phyloP scores from a whole-genome alignment of 192 early-diverging fungal genomes.

The Linderina pennispora region DNA sequence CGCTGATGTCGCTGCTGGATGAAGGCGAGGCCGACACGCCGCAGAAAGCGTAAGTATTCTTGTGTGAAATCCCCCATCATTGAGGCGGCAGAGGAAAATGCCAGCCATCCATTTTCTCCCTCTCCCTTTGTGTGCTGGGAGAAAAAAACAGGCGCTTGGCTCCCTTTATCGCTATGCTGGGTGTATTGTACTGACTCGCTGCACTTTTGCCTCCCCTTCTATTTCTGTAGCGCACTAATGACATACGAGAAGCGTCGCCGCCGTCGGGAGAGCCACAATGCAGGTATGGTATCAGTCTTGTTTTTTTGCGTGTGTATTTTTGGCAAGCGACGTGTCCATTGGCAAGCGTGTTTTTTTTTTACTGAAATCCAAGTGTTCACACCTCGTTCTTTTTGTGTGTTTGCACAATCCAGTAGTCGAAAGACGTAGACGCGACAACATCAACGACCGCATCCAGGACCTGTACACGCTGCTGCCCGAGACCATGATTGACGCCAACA shows the following conservation, averaged over 20 bases:
- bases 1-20: conserved; percentile 45
- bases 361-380: too few relatives aligned
- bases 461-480: conserved; percentile 81
- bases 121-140: neutral
- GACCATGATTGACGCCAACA: conserved; percentile 60
- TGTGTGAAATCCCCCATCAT: neutral
- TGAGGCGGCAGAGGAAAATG: too few relatives aligned
- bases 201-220: conserved; percentile 2
- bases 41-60: conserved; percentile 39
- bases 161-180: too few relatives aligned
- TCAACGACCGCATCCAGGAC: conserved; percentile 98
- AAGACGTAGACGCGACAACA: conserved; percentile 90
- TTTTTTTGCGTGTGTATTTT: too few relatives aligned
- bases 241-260: conserved; percentile 81
- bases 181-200: too few relatives aligned
- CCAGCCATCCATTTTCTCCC: neutral
- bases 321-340: too few relatives aligned
- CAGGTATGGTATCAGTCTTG: too few relatives aligned
- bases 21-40: conserved; percentile 22
- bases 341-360: too few relatives aligned
- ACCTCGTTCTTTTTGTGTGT: too few relatives aligned
- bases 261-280: conserved; percentile 95
- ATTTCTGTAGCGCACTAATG: conserved; percentile 17
- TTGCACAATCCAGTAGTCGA: too few relatives aligned
- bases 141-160: too few relatives aligned